Evolutionary conservation across 2,329 filamentous ascomycete species (phyloP), one percentile per base, ranked within the genome.

Genomic region (Escovopsis sp.): DNA sequence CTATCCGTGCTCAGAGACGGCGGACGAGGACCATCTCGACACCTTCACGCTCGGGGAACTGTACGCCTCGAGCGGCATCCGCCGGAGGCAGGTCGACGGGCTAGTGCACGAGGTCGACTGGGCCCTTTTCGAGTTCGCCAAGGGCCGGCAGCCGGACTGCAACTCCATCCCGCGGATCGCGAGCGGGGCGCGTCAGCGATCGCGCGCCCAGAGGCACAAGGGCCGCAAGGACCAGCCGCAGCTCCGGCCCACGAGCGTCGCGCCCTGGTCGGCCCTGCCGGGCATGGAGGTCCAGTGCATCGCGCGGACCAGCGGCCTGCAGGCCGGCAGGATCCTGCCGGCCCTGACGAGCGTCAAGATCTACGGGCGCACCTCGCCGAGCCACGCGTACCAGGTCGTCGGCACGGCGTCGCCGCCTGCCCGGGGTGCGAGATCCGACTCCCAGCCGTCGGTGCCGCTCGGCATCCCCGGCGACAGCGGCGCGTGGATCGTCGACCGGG

Each of bases 81-180:
- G 86, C 4, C 77, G 89, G 28, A 80, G 83, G 41, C 73, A 80
- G 42, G 72, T 76, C 45, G 70, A 82, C 47, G 79, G 81, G 4
- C 66, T 93, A 23, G 69, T 85, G 6, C 89, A 95, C 57, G 89
- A 96, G 59, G 87, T 96, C 37, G 89, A 96, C 59, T 96, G 89
- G 89, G 87, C 88, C 0, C 67, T 96, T 3, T 87, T 96, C 52
- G 77, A 84, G 50, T 85, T 96, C 48, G 68, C 81, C 10, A 69
- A 80, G 4, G 72, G 80, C 10, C 77, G 89, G 1, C 65, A 80
- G 12, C 84, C 89, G 3, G 67, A 73, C 0, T 72, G 76, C 45
- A 95, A 95, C 52, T 62, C 75, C 10, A 80, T 94, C 19, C 75
- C 75, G 2, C 42, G 51, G 37, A 46, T 55, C 15, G 33, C 48